Base-by-base conservation (phyloP, 805 yeast genomes). In the Candida corydali region DNA sequence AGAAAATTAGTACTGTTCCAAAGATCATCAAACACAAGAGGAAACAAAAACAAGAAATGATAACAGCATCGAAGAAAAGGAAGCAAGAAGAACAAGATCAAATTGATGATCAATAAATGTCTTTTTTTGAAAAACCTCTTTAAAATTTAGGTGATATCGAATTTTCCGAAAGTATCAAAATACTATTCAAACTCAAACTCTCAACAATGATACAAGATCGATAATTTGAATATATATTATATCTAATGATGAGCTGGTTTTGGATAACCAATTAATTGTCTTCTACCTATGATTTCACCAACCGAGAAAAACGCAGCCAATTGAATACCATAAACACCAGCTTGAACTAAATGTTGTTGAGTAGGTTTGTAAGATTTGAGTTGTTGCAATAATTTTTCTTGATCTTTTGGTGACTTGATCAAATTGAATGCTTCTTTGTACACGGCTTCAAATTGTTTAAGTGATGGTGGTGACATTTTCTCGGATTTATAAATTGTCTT, bases 271-370 rank as follows among this genome's bases (percentile, higher is more conserved):
- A 88, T 85, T 43, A 93, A 52, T 55, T 85, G 79, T 74, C 98
- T 84, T 75, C 98, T 87, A 57, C 98, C 98, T 56, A 93, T 75
- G 51, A 89, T 79, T 75, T 93, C 98, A 60, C 98, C 98, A 32
- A 91, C 73, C 18, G 97, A 79, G 68, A 88, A 93, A 61, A 89
- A 75, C 46, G 97, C 98, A 48, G 86, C 70, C 38, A 91, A 67
- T 70, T 93, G 98, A 50, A 88, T 67, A 49, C 79, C 80, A 65
- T 78, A 80, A 33, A 89, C 82, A 51, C 82, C 82, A 60, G 75
- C 84, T 65, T 76, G 79, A 51, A 78, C 63, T 47, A 67, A 72
- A 54, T 73, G 72, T 49, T 75, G 79, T 61, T 74, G 80, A 59
- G 70, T 62, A 42, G 66, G 69, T 46, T 59, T 62, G 55, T 75